A percentile compares a stretch with the other conserved stretches of the same genome.
phyloP scores from a whole-genome alignment of 345 rosid genomes.

The Hibiscus mutabilis region DNA sequence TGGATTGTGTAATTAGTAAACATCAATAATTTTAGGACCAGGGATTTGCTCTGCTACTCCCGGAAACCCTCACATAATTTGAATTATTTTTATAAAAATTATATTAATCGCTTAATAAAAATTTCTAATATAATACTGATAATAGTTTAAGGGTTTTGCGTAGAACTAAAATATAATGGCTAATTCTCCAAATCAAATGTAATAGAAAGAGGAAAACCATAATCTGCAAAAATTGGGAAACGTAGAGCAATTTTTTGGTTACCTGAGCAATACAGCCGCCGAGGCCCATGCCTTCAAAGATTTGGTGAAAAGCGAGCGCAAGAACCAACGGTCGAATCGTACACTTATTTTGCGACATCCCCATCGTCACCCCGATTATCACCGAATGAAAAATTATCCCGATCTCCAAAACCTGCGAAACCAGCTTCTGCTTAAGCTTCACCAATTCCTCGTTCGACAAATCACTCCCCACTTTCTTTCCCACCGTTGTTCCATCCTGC shows the following conservation, averaged over 20 bases:
- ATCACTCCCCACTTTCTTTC: constrained; percentile 23
- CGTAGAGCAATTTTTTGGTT: neutral
- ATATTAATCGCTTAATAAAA: too few species aligned
- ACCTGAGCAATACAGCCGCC: constrained; percentile 99
- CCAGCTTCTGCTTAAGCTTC: constrained; percentile 71
- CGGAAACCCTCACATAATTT: too few species aligned
- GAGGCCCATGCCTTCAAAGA: constrained; percentile 93
- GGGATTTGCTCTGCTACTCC: too few species aligned
- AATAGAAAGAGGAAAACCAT: too few species aligned
- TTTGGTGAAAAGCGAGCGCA: constrained; percentile 87
- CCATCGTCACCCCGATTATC: constrained; percentile 89
- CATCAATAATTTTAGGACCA: too few species aligned
- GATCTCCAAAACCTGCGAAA: constrained; percentile 86
- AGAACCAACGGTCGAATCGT: constrained; percentile 78
- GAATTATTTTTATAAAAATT: too few species aligned
- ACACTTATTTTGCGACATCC: constrained; percentile 92
- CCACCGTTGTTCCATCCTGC: constrained; percentile 19
- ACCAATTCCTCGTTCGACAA: constrained; percentile 35
- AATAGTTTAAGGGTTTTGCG: too few species aligned
- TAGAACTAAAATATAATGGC: too few species aligned
- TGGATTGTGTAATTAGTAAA: too few species aligned
- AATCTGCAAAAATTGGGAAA: neutral
- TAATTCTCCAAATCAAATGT: too few species aligned
- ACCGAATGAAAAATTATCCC: constrained; percentile 94
- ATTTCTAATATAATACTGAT: too few species aligned